Base-by-base conservation (phyloP, 371 early-diverging fungal genomes). In the Apophysomyces ossiformis region DNA sequence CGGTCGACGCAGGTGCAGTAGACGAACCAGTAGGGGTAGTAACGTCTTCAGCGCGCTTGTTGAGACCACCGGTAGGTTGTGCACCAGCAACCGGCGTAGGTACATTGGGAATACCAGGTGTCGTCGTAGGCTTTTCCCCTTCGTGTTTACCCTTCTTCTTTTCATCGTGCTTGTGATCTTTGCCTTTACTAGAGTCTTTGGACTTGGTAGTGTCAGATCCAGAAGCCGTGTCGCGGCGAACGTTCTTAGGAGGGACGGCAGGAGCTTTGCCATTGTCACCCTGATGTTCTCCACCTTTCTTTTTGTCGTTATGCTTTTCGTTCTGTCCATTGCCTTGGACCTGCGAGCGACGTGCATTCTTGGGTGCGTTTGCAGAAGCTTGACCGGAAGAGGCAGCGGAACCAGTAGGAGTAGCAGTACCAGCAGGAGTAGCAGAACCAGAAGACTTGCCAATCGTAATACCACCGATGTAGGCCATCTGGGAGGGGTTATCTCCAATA, bases 391-490 rank as follows among this genome's bases (percentile, higher is more conserved):
- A 18, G 56, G 32, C 36, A 61, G 35, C 61, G 13, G 37, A 38
- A 45, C 54, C 18, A 15, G n/a, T 13, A 15, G 46, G 7, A 11
- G 63, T 39, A 54, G 15, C 63, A 54, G 63, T 6, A 36, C 21
- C 21, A 21, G 56, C 18, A 39, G 63, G 11, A 11, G 21, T 21
- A 43, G 50, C 21, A 46, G 62, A 47, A 47, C 35, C 47, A 8
- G 61, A 43, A 26, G 7, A n/a, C 36, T 65, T 59, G 37, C 37
- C 35, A 38, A 74, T 57, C 12, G 45, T 73, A 15, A 82, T 58
- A 57, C 71, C 73, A 66, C 79, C 79, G 65, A 79, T 79, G 59
- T 79, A 79, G 57, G 79, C 70, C 71, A 76, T 72, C 38, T 79
- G 63, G 21, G 61, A 67, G n/a, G 68, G 68, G 37, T 74, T 66